A percentile compares a stretch with the other conserved stretches of the same genome.
Conservation (phyloP, 805 yeast genomes). For the Candida ponderosae region DNA sequence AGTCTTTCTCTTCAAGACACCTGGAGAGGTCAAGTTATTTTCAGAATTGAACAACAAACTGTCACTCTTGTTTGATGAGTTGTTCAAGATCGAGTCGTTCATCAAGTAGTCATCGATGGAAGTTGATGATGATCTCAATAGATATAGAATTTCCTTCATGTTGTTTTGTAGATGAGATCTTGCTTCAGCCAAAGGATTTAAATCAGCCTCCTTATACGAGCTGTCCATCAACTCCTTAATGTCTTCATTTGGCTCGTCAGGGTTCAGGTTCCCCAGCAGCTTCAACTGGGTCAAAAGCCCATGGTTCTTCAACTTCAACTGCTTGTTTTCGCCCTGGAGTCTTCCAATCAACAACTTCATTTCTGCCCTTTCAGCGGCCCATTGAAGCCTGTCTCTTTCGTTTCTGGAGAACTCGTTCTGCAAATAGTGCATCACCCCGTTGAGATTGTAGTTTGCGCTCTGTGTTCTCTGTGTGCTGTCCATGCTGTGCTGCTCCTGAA, state of each 20-base stretch:
- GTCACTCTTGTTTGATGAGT: too few relatives aligned
- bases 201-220: neutral
- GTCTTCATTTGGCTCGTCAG: neutral
- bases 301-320: slow-evolving; percentile 14
- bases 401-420: slow-evolving; percentile 56
- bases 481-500: too few relatives aligned
- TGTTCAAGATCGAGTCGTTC: too few relatives aligned
- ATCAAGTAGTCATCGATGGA: too few relatives aligned
- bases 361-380: slow-evolving; percentile 55
- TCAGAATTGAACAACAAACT: too few relatives aligned
- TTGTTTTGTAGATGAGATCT: slow-evolving; percentile 18
- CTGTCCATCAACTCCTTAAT: neutral
- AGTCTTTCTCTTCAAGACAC: too few relatives aligned
- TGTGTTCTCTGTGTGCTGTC: neutral
- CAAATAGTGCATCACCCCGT: slow-evolving; percentile 54
- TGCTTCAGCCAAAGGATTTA: slow-evolving; percentile 15
- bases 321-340: slow-evolving; percentile 46
- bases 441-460: neutral
- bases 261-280: neutral
- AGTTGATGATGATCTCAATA: neutral
- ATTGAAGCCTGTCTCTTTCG: slow-evolving; percentile 51
- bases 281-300: slow-evolving; percentile 2
- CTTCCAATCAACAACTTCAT: slow-evolving; percentile 44
- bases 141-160: slow-evolving; percentile 20
- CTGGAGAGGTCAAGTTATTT: too few relatives aligned